Evolutionary conservation across 257 asterid species (phyloP).

Genomic region (Apocynum venetum): DNA sequence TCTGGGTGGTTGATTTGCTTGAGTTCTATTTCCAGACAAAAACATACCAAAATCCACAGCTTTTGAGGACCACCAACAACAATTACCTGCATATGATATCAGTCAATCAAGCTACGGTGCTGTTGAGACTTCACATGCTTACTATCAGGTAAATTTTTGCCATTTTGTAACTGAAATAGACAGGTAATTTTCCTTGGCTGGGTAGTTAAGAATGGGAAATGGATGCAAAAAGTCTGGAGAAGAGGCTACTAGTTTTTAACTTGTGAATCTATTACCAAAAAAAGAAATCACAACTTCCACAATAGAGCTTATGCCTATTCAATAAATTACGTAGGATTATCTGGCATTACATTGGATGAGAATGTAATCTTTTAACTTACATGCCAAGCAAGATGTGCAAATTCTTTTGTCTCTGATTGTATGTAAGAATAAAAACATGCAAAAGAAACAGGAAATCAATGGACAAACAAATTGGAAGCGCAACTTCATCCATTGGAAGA

Average conservation of each 20-base stretch:
- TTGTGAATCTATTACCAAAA: not conserved
- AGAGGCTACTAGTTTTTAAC: not conserved
- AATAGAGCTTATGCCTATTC: not conserved
- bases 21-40: conserved; percentile 41
- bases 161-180: not conserved
- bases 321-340: not conserved
- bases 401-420: not conserved
- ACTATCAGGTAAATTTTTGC: conserved; percentile 48
- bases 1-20: conserved; percentile 2
- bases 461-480: not conserved
- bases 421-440: not conserved
- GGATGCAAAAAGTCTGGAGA: not conserved
- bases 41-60: conserved; percentile 39
- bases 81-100: conserved; percentile 43
- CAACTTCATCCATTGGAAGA: not conserved
- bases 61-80: conserved; percentile 40
- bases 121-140: conserved; percentile 51
- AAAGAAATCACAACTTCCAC: not conserved
- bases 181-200: not conserved
- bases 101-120: conserved; percentile 54
- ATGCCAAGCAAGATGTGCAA: not conserved
- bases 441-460: not conserved
- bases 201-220: not conserved
- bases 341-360: not conserved
- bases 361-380: not conserved